phyloP scores from a whole-genome alignment of 2,329 filamentous ascomycete genomes.

The Colletotrichum caudatum region DNA sequence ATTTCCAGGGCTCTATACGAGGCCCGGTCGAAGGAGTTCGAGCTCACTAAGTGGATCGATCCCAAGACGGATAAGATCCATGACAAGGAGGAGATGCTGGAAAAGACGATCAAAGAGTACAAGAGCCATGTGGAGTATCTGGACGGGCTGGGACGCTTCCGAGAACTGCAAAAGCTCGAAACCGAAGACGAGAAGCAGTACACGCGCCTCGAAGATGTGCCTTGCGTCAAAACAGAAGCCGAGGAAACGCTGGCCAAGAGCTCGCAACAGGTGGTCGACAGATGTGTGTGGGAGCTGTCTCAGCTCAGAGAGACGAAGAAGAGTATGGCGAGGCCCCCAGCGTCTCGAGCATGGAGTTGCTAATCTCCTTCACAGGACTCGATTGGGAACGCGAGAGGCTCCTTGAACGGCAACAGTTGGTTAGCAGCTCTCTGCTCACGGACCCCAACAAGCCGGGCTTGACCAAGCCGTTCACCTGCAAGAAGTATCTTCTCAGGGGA shows the following conservation, averaged over 20 bases:
- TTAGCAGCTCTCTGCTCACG: slow-evolving; percentile 56
- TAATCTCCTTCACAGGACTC: slow-evolving; percentile 47
- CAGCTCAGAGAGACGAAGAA: slow-evolving; percentile 51
- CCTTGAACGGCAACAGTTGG: slow-evolving; percentile 52
- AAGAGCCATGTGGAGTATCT: slow-evolving; percentile 49
- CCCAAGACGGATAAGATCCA: slow-evolving; percentile 40
- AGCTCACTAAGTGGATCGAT: slow-evolving; percentile 43
- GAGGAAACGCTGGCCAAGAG: slow-evolving; percentile 48
- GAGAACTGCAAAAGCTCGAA: slow-evolving; percentile 52
- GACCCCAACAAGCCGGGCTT: slow-evolving; percentile 53
- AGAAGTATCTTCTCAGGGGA: slow-evolving; percentile 64
- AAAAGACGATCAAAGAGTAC: slow-evolving; percentile 45
- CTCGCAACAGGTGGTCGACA: slow-evolving; percentile 51
- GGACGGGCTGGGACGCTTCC: slow-evolving; percentile 52
- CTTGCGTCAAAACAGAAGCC: slow-evolving; percentile 51
- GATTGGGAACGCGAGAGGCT: slow-evolving; percentile 50
- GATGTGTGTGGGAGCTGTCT: slow-evolving; percentile 51
- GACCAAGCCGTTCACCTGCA: slow-evolving; percentile 54
- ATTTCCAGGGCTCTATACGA: slow-evolving; percentile 44
- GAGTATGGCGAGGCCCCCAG: slow-evolving; percentile 48
- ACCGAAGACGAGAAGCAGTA: slow-evolving; percentile 53
- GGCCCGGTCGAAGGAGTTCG: slow-evolving; percentile 39
- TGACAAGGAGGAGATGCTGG: slow-evolving; percentile 50
- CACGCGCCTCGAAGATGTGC: slow-evolving; percentile 55
- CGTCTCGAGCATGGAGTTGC: slow-evolving; percentile 8